Base-by-base conservation (phyloP, 2,329 filamentous ascomycete genomes). In the Magnaporthales sp. region DNA sequence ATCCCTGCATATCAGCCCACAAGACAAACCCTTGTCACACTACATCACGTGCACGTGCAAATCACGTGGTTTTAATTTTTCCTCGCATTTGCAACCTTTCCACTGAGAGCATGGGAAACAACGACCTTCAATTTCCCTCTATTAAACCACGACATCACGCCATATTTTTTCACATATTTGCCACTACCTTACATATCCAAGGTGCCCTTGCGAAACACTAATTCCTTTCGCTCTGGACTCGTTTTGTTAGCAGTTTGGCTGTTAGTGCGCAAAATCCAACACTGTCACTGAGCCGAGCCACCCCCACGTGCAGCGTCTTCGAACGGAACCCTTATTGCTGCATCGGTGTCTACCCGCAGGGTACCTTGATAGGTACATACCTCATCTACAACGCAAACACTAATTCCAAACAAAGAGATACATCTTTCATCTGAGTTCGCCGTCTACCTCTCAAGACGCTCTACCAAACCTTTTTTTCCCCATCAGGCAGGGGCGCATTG, bases 31-130 rank as follows among this genome's bases (percentile, higher is more conserved):
- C 56, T 27, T 26, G 54, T 58, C 54, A 6, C 22, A 13, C n/a
- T 26, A 2, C 31, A 30, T 64, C 62, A 67, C 61, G 62, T 46
- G 64, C 67, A 67, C 67, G 67, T 67, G 67, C 29, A 27, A 51
- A 24, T 51, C 67, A 67, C 67, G 67, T 67, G 64, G 26, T 24
- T n/a, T n/a, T 3, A 1, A 8, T 24, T 63, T 63, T 19, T 19
- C 3, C 19, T 29, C 29, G 4, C 11, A 38, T 63, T 63, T 63
- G 31, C 31, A 26, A 27, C 30, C 38, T 62, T 24, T 62, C 22
- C 11, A 8, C 3, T 32, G 5, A 13, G 31, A 38, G 22, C 38
- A 24, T 26, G n/a, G n/a, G 13, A 60, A 27, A 27, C 13, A 19
- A 60, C 56, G 56, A 29, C 56, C 5, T 60, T 26, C 24, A 6